Percentiles rank a stretch among this genome's conserved stretches.
These are phyloP conservation scores for Selenicereus undatus DNA, from an alignment of 148 eudicot species.

Conservation along the genomic window DNA sequence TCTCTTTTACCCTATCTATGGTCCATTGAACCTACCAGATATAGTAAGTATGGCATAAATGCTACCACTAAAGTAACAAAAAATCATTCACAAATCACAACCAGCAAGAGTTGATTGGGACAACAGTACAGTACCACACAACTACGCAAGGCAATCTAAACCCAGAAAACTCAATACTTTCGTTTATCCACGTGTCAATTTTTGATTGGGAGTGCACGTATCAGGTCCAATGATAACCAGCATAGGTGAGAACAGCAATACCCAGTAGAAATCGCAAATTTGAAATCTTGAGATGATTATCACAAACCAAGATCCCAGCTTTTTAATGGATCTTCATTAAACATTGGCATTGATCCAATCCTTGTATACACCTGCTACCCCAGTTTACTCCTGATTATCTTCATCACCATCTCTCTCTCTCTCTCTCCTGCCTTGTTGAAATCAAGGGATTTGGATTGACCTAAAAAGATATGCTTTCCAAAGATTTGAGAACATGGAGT, in stretches of 20 bases:
- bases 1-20: too few relatives aligned
- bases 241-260: neutral
- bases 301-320: neutral
- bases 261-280: neutral
- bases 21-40: too few relatives aligned
- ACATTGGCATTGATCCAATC: neutral
- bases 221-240: neutral
- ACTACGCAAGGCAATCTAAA: too few relatives aligned
- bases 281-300: neutral
- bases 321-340: neutral
- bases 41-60: too few relatives aligned
- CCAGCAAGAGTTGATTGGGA: too few relatives aligned
- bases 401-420: neutral
- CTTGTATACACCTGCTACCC: neutral
- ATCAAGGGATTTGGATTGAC: neutral
- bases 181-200: neutral
- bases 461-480: conserved; percentile 31
- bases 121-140: too few relatives aligned
- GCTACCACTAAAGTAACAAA: too few relatives aligned
- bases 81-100: too few relatives aligned
- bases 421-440: neutral
- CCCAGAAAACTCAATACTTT: neutral
- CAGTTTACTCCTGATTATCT: neutral
- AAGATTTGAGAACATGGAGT: conserved; percentile 48
- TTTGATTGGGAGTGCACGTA: neutral